Evolutionary conservation across 2,329 filamentous ascomycete genomes (phyloP).

Genomic region (Phialophora macrospora): DNA sequence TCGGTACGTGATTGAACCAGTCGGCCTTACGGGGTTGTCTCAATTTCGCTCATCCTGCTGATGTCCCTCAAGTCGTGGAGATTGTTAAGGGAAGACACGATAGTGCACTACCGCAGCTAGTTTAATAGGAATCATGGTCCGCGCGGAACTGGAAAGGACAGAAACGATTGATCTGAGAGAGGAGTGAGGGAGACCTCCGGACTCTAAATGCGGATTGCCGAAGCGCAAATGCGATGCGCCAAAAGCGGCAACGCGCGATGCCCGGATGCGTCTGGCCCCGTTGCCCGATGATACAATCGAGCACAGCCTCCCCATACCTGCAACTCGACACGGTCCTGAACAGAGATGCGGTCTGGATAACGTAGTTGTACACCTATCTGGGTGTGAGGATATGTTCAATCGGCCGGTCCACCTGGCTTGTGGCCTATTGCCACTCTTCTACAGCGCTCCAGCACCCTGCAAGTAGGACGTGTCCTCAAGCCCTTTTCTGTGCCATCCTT

Average conservation of each 20-base stretch:
- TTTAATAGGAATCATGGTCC: neutral
- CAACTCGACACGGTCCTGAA: neutral
- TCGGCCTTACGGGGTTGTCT: conserved; percentile 26
- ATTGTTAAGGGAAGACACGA: neutral
- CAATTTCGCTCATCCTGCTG: conserved; percentile 26
- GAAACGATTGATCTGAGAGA: neutral
- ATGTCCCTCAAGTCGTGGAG: neutral
- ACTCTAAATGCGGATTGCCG: neutral
- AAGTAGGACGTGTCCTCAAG: neutral
- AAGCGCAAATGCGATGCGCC: neutral
- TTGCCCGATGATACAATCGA: neutral
- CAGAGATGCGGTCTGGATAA: neutral
- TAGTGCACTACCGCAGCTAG: neutral
- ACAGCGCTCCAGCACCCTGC: neutral
- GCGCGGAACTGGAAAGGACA: neutral
- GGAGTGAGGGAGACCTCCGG: neutral
- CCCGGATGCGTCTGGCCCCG: neutral
- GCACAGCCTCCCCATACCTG: neutral
- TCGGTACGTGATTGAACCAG: neutral
- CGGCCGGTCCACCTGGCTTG: neutral
- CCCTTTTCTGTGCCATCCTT: neutral
- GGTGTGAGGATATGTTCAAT: neutral
- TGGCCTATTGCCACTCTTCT: neutral
- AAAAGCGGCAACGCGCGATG: neutral
- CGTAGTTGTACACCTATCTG: neutral